These are phyloP conservation scores for Aspergillus novofumigatus DNA, from an alignment of 2,329 filamentous ascomycete genomes.

Conservation along the genomic window DNA sequence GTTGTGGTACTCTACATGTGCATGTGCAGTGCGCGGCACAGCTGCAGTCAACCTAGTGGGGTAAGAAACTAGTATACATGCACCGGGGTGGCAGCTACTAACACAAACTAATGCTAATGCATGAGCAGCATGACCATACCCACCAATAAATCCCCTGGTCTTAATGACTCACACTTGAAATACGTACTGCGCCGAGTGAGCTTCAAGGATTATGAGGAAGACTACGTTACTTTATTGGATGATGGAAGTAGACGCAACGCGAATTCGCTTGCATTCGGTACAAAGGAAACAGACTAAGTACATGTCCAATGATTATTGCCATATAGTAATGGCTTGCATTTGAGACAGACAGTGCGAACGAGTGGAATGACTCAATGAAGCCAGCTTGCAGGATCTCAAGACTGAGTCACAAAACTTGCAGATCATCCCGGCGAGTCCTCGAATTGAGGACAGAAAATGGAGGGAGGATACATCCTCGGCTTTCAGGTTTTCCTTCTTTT, in stretches of 20 bases:
- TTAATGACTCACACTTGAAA: no score
- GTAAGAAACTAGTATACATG: no score
- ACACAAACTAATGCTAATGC: no score
- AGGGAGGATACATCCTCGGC: not conserved
- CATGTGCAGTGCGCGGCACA: no score
- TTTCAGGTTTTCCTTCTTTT: not conserved
- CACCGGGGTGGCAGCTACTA: no score
- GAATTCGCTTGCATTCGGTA: not conserved
- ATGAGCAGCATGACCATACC: no score
- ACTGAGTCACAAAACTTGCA: not conserved
- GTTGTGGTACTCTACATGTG: no score
- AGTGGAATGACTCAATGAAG: not conserved
- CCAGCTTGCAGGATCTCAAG: not conserved
- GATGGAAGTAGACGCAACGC: not conserved
- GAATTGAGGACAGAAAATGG: not conserved
- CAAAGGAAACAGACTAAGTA: not conserved
- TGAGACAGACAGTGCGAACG: not conserved
- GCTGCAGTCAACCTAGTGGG: no score
- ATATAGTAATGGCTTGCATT: not conserved
- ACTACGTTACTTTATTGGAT: not conserved
- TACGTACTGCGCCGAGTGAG: no score
- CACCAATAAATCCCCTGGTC: no score
- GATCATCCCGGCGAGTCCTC: not conserved
- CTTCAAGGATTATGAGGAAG: no score
- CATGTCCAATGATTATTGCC: not conserved